These are phyloP conservation scores for Talaromyces sp. DNA, from an alignment of 2,329 filamentous ascomycete species.

Conservation along the genomic window DNA sequence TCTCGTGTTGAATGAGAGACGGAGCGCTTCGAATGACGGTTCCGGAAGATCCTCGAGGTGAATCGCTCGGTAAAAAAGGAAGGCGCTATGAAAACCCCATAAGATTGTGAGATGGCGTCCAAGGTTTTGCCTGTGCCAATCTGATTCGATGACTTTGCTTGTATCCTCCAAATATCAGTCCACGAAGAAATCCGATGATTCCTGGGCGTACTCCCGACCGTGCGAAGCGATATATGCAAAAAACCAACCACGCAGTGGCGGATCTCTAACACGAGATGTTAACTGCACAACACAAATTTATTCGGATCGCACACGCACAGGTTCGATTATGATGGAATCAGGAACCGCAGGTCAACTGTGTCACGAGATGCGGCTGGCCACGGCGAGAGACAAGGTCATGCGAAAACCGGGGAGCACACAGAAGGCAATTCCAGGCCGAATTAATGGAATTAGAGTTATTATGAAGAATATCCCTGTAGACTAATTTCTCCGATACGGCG, in stretches of 20 bases:
- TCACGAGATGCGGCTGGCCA: conserved; percentile 4
- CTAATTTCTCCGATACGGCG: background rate
- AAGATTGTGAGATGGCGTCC: conserved; percentile 6
- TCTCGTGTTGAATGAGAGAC: background rate
- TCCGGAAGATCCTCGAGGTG: background rate
- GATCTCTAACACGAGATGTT: background rate
- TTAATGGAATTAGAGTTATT: conserved; percentile 16
- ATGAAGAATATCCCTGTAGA: background rate
- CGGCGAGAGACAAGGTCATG: conserved; percentile 12
- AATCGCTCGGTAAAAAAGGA: conserved; percentile 7
- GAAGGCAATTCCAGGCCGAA: conserved; percentile 8
- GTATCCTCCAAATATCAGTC: background rate
- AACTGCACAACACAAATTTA: background rate
- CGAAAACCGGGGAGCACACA: conserved; percentile 8
- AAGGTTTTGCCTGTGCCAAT: background rate
- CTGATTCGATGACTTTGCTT: background rate
- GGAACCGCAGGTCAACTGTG: background rate
- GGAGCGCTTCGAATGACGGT: background rate
- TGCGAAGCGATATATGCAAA: background rate
- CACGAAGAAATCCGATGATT: conserved; percentile 14
- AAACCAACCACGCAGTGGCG: conserved; percentile 15
- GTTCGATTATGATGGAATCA: background rate
- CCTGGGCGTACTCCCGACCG: background rate
- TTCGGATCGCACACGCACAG: background rate
- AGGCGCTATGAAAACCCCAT: conserved; percentile 15